Conservation (phyloP, 1,284 basidiomycete species). For the Ganoderma boninense region DNA sequence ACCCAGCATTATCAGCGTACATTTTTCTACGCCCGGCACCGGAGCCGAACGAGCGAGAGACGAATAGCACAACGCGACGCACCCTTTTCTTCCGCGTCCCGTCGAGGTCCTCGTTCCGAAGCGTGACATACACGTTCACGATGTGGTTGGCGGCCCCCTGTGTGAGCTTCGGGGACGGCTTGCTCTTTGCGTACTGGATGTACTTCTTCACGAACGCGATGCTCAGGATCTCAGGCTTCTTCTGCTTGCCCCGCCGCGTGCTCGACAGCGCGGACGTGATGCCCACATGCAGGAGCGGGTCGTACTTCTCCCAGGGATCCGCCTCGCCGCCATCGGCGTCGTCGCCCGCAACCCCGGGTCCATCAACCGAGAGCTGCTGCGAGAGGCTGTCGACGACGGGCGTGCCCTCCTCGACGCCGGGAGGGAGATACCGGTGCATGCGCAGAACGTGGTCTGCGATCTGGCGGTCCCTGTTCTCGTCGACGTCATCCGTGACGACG, state of each 20-base stretch:
- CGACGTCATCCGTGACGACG: slow-evolving; percentile 97
- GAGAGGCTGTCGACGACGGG: slow-evolving; percentile 90
- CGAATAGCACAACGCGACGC: slow-evolving; percentile 34
- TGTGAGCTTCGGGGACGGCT: slow-evolving; percentile 85
- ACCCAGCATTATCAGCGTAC: slow-evolving; percentile 7
- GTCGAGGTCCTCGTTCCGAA: slow-evolving; percentile 94
- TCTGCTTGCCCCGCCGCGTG: slow-evolving; percentile 63
- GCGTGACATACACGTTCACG: slow-evolving; percentile 89
- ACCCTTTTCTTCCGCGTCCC: slow-evolving; percentile 88
- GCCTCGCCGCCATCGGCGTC: slow-evolving; percentile 72
- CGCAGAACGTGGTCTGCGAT: slow-evolving; percentile 98
- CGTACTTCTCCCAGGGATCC: slow-evolving; percentile 95
- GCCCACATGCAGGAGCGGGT: slow-evolving; percentile 94
- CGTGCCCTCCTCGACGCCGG: slow-evolving; percentile 94
- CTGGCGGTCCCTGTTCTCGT: slow-evolving; percentile 92
- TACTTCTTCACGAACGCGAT: slow-evolving; percentile 99
- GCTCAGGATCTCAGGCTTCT: slow-evolving; percentile 87
- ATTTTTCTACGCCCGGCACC: background rate
- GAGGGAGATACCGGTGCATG: slow-evolving; percentile 97
- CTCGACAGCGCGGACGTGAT: slow-evolving; percentile 50
- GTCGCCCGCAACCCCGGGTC: slow-evolving; percentile 63
- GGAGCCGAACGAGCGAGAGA: background rate
- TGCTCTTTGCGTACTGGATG: slow-evolving; percentile 96
- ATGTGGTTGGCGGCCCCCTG: slow-evolving; percentile 96
- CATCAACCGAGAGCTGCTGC: slow-evolving; percentile 88